phyloP scores from a whole-genome alignment of 768 basidiomycete genomes.

The Cubamyces sp. region DNA sequence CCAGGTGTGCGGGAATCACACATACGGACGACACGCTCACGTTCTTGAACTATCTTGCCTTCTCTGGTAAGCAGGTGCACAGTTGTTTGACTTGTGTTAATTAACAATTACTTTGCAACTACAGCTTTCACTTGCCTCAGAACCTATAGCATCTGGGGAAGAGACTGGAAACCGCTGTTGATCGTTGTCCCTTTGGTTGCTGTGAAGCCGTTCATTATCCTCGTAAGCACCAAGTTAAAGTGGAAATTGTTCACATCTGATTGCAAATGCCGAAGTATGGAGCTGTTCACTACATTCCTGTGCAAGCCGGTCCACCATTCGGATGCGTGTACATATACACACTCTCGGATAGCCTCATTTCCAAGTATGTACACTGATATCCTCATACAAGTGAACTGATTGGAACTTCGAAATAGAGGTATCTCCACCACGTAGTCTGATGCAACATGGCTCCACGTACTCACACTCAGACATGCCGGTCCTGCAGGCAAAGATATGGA shows the following conservation, averaged over 20 bases:
- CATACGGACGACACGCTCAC: slow-evolving; percentile 1
- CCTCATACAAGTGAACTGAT: background rate
- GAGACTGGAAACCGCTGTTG: slow-evolving; percentile 24
- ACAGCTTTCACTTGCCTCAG: slow-evolving; percentile 15
- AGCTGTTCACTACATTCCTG: slow-evolving; percentile 1
- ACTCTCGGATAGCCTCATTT: background rate
- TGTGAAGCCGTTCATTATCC: background rate
- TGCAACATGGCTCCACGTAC: too few species aligned
- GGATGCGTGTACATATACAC: slow-evolving; percentile 17
- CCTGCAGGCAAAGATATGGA: background rate
- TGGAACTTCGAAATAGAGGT: background rate
- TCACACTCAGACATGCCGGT: too few species aligned
- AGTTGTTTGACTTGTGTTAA: too few species aligned
- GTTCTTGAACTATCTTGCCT: slow-evolving; percentile 11
- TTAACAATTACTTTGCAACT: background rate
- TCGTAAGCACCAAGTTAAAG: too few species aligned
- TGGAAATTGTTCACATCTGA: too few species aligned
- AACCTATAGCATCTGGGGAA: slow-evolving; percentile 22
- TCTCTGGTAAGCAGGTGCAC: background rate
- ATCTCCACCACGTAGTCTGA: too few species aligned
- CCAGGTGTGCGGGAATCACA: background rate
- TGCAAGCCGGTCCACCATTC: slow-evolving; percentile 24
- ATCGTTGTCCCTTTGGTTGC: slow-evolving; percentile 17
- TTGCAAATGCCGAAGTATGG: slow-evolving; percentile 3
- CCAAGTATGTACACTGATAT: background rate